These are phyloP conservation scores for Trichophyton benhamiae DNA, from an alignment of 2,329 filamentous ascomycete species.

Conservation along the genomic window DNA sequence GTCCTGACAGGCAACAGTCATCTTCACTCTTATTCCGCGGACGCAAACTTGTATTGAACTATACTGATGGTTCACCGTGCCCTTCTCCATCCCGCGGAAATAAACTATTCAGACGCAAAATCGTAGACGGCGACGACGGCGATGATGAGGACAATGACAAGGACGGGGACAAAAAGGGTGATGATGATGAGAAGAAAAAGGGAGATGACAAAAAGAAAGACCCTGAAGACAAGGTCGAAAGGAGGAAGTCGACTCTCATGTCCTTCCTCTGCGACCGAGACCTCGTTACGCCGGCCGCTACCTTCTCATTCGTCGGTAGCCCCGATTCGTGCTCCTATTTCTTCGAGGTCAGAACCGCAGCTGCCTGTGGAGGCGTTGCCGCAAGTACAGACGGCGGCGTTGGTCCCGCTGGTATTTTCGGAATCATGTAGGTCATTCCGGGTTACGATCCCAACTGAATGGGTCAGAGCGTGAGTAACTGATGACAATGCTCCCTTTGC, in stretches of 20 bases:
- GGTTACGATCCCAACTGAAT: background rate
- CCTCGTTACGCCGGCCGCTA: conserved; percentile 53
- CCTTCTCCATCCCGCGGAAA: conserved; percentile 13
- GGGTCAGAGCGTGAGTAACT: conserved; percentile 2
- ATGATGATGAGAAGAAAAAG: conserved; percentile 29
- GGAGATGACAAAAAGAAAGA: conserved; percentile 16
- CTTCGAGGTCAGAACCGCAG: conserved; percentile 78
- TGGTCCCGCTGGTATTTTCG: conserved; percentile 67
- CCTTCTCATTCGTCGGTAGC: conserved; percentile 73
- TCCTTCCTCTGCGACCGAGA: conserved; percentile 89
- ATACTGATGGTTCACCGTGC: conserved; percentile 65
- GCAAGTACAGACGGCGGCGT: conserved; percentile 46
- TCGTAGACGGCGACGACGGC: conserved; percentile 16
- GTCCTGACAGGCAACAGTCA: conserved; percentile 29
- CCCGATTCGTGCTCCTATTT: conserved; percentile 90
- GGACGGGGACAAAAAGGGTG: conserved; percentile 22
- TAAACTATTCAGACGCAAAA: conserved; percentile 11
- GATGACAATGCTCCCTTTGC: background rate
- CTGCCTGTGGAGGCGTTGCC: conserved; percentile 66
- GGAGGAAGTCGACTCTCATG: conserved; percentile 71
- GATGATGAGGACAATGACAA: conserved; percentile 21
- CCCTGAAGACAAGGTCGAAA: conserved; percentile 9
- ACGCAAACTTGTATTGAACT: conserved; percentile 59
- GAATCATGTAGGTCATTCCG: conserved; percentile 59
- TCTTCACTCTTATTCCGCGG: conserved; percentile 38